Percentiles rank a stretch among this genome's conserved stretches.
These are phyloP conservation scores for Serendipita vermifera DNA, from an alignment of 768 basidiomycete genomes.

Conservation along the genomic window DNA sequence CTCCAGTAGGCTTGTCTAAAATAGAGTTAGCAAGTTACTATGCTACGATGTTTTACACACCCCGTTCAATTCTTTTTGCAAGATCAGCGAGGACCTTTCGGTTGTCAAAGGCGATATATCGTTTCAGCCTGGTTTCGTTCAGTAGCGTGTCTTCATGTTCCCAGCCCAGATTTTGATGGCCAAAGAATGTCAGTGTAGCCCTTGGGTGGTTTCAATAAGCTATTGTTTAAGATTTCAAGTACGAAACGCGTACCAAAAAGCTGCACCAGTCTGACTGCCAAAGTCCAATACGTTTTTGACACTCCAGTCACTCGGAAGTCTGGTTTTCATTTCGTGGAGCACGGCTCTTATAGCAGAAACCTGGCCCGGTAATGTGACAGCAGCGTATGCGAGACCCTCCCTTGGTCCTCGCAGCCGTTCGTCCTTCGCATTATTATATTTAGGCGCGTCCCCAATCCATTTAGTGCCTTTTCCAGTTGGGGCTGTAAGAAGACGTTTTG, in stretches of 20 bases:
- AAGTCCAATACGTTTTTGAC: constrained; percentile 62
- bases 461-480: constrained; percentile 20
- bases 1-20: constrained; percentile 15
- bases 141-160: constrained; percentile 23
- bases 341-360: constrained; percentile 73
- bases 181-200: constrained; percentile 40
- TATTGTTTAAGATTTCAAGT: background rate
- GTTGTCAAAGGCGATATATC: constrained; percentile 67
- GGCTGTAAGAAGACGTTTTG: constrained; percentile 52
- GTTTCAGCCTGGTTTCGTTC: constrained; percentile 38
- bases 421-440: constrained; percentile 9
- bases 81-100: constrained; percentile 56
- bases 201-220: constrained; percentile 9
- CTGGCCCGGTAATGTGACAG: constrained; percentile 74
- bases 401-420: constrained; percentile 21
- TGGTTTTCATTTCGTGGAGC: constrained; percentile 47
- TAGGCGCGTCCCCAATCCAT: constrained; percentile 10
- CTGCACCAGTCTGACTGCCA: constrained; percentile 73
- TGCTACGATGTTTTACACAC: background rate
- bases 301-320: constrained; percentile 50
- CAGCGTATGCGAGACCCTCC: constrained; percentile 75
- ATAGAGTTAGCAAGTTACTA: background rate
- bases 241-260: constrained; percentile 49
- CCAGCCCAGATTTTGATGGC: constrained; percentile 18
- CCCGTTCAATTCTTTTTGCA: constrained; percentile 44